Conservation (phyloP, 1,284 basidiomycete genomes). For the Neolentinus lepideus region DNA sequence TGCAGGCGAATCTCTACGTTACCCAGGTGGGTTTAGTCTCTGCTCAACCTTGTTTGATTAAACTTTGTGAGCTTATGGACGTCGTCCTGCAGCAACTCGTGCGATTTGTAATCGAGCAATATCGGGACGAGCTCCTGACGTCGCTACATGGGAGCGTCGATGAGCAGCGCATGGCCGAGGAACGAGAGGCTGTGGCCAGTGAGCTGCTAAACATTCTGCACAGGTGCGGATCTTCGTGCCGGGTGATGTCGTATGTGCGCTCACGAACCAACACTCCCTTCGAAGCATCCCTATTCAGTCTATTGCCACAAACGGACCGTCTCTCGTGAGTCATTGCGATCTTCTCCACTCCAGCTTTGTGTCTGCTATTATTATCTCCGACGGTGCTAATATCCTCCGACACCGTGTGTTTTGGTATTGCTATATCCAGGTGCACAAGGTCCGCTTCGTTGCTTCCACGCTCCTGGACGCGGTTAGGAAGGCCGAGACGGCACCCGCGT, state of each 20-base stretch:
- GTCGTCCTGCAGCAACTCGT: slow-evolving; percentile 67
- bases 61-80: not conserved
- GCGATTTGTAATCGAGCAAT: slow-evolving; percentile 84
- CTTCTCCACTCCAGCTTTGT: not conserved
- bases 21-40: slow-evolving; percentile 53
- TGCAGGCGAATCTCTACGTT: slow-evolving; percentile 85
- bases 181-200: slow-evolving; percentile 69
- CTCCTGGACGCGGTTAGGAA: slow-evolving; percentile 80
- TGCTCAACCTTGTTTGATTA: slow-evolving; percentile 3
- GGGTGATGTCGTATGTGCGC: not conserved
- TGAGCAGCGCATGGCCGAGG: slow-evolving; percentile 58
- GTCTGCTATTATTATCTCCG: not conserved
- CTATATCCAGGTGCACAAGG: slow-evolving; percentile 83
- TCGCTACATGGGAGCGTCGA: slow-evolving; percentile 59
- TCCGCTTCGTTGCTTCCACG: slow-evolving; percentile 84
- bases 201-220: slow-evolving; percentile 79
- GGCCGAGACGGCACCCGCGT: slow-evolving; percentile 67
- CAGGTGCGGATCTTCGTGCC: slow-evolving; percentile 32
- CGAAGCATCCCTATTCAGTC: slow-evolving; percentile 81
- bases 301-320: slow-evolving; percentile 83
- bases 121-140: slow-evolving; percentile 72
- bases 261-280: slow-evolving; percentile 7
- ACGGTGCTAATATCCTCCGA: slow-evolving; percentile 4
- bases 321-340: slow-evolving; percentile 41
- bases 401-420: slow-evolving; percentile 7